Evolutionary conservation across 1,139 yeast species (phyloP), one percentile per base, ranked within the genome.

Genomic region (Meyerozyma elateridarum): DNA sequence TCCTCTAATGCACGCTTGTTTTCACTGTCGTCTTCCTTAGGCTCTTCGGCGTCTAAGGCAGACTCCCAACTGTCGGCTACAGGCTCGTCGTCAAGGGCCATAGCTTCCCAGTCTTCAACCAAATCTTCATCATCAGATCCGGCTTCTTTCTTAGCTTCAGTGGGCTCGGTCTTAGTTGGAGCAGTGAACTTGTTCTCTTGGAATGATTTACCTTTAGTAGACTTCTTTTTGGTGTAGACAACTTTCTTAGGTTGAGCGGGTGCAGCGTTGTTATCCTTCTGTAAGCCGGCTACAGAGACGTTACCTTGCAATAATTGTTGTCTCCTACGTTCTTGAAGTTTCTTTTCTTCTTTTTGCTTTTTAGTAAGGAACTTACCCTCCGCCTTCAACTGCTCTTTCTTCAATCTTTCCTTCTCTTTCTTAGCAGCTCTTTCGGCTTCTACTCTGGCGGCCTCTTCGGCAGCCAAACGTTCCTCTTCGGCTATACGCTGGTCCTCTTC

Each of bases 341-440:
- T 85, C 67, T 85, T 84, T 55, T 88, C 95, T 60, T 89, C 96
- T 61, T 85, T 87, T 67, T 91, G 98, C 56, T 89, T 91, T 67
- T 85, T 91, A 38, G 96, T 85, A 54, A 84, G 61, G 36, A 76
- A 72, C 49, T 83, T 91, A 51, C 99, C 99, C 60, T 89, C 96
- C 16, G 96, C 94, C 64, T 85, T 85, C 58, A 83, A 68, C 59
- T 79, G 83, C 49, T 82, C 91, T 48, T 71, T 78, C 68, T 82
- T 76, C 52, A 79, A 76, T 61, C 76, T 85, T 51, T 82, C 93
- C 52, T 81, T 91, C 52, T 85, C 95, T 57, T 79, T 87, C 65
- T 80, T 85, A 28, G 73, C 74, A 38, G 75, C 81, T 55, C 70
- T 73, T 35, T 81, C 85, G 46, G 79, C 91, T 57, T 85, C 95